A percentile compares a stretch with the other conserved stretches of the same genome.
phyloP scores from a whole-genome alignment of 2,329 filamentous ascomycete genomes.

The Aciculosporium take region DNA sequence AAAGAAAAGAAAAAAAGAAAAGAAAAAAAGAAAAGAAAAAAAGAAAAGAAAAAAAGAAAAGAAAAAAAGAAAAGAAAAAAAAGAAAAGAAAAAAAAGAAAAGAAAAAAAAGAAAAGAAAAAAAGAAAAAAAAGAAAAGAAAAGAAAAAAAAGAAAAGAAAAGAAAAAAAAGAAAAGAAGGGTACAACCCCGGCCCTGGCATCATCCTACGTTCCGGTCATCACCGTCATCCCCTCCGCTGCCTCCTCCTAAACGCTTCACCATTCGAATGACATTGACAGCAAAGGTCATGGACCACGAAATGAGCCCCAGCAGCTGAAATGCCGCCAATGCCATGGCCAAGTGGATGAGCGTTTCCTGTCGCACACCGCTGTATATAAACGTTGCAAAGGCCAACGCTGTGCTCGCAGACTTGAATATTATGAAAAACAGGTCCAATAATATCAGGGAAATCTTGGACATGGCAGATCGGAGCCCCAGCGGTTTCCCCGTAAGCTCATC shows the following conservation, averaged over 20 bases:
- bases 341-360: slow-evolving; percentile 31
- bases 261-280: slow-evolving; percentile 65
- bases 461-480: slow-evolving; percentile 68
- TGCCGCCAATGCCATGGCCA: slow-evolving; percentile 55
- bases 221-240: slow-evolving; percentile 16
- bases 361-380: slow-evolving; percentile 43
- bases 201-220: slow-evolving; percentile 3
- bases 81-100: too few species aligned
- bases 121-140: too few species aligned
- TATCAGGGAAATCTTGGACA: slow-evolving; percentile 77
- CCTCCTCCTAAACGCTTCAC: slow-evolving; percentile 46
- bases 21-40: too few species aligned
- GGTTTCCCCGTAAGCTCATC: slow-evolving; percentile 95
- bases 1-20: too few species aligned
- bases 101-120: too few species aligned
- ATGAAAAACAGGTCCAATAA: slow-evolving; percentile 92
- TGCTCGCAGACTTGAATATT: slow-evolving; percentile 89
- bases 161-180: too few species aligned
- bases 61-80: too few species aligned
- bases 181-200: too few species aligned
- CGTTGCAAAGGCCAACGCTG: slow-evolving; percentile 77
- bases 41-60: too few species aligned
- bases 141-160: neutral
- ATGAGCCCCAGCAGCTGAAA: slow-evolving; percentile 70
- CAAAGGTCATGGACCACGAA: slow-evolving; percentile 84